Conservation (phyloP, 176 grass and related monocot genomes). For the Ampelocalamus luodianensis region DNA sequence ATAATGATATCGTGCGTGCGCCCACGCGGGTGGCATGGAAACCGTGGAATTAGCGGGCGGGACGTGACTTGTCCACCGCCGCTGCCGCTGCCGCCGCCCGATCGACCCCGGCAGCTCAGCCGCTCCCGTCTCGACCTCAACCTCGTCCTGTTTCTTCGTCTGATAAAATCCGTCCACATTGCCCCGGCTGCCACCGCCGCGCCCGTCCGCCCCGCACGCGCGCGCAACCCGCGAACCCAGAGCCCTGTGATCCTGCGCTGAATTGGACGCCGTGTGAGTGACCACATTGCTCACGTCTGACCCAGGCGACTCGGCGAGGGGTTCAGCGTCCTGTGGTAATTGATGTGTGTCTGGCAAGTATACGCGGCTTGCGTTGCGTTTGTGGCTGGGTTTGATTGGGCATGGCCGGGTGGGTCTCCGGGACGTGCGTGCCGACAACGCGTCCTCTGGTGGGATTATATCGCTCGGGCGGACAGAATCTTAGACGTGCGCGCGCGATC, state of each 20-base stretch:
- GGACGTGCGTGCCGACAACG: background rate
- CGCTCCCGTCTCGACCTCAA: too few relatives aligned
- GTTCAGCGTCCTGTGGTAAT: background rate
- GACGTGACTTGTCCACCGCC: too few relatives aligned
- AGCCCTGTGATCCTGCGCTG: background rate
- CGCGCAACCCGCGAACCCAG: background rate
- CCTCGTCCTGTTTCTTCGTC: too few relatives aligned
- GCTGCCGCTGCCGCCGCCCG: too few relatives aligned
- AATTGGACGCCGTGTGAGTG: background rate
- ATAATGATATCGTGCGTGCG: too few relatives aligned
- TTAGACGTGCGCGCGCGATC: conserved; percentile 17
- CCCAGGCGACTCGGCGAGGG: background rate
- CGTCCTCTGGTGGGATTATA: background rate
- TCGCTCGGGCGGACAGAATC: conserved; percentile 8
- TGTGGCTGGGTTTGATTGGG: background rate
- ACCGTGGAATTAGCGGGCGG: too few relatives aligned
- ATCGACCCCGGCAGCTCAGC: too few relatives aligned
- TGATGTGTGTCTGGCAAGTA: background rate
- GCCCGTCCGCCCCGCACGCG: too few relatives aligned
- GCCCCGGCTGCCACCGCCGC: too few relatives aligned
- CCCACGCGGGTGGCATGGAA: too few relatives aligned
- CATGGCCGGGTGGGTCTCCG: too few relatives aligned
- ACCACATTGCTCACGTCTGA: background rate
- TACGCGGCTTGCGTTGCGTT: background rate
- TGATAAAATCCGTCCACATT: too few relatives aligned